Evolutionary conservation across 1,139 yeast species (phyloP).

Genomic region (Kodamaea arcana): DNA sequence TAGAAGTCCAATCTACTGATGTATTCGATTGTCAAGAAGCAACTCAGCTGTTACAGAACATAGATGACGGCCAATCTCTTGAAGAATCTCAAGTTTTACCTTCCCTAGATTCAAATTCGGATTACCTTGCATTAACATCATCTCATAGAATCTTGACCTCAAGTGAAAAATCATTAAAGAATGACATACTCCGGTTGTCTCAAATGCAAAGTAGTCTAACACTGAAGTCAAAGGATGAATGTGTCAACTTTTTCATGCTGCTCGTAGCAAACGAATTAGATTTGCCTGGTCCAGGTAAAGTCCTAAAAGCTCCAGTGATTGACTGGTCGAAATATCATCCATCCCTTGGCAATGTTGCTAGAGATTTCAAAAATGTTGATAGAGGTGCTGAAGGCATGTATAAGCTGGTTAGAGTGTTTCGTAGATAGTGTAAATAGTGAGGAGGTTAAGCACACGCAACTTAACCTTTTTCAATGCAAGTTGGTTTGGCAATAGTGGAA

Average conservation of each 20-base stretch:
- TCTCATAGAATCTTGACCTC: conserved; percentile 29
- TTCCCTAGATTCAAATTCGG: conserved; percentile 30
- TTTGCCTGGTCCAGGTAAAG: conserved; percentile 35
- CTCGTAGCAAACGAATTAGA: conserved; percentile 27
- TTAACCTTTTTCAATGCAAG: neutral
- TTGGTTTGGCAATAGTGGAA: neutral
- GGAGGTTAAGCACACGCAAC: neutral
- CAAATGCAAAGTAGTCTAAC: conserved; percentile 15
- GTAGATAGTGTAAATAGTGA: neutral
- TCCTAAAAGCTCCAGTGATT: conserved; percentile 34
- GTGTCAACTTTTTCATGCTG: conserved; percentile 26
- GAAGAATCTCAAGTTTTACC: neutral
- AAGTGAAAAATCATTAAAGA: conserved; percentile 22
- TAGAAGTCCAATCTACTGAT: conserved; percentile 9
- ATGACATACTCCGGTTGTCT: conserved; percentile 34
- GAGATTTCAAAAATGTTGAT: conserved; percentile 6
- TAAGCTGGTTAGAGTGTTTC: conserved; percentile 2
- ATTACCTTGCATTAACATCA: conserved; percentile 36
- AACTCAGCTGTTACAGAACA: conserved; percentile 3
- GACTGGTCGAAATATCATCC: conserved; percentile 35
- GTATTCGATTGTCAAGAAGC: neutral
- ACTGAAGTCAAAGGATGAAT: conserved; percentile 20
- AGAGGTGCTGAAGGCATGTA: conserved; percentile 3
- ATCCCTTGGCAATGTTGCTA: conserved; percentile 12
- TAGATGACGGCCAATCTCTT: too few relatives aligned